Evolutionary conservation across 2,329 filamentous ascomycete genomes (phyloP), one percentile per base, ranked within the genome.

Genomic region (Aspergillus sp.): DNA sequence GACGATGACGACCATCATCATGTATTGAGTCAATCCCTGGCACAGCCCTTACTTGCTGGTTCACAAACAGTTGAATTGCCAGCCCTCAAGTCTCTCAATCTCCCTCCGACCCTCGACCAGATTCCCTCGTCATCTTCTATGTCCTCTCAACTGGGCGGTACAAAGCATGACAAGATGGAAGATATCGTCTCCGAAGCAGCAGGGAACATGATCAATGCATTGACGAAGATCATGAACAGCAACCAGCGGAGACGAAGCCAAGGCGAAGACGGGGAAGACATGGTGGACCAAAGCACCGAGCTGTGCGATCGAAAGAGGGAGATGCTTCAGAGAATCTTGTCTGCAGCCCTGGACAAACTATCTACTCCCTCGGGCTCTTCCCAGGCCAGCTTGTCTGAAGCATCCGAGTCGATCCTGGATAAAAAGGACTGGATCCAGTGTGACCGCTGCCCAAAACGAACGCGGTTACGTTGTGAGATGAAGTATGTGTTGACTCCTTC

Each of bases 391-490:
- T 11, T 44, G 2, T 32, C 33, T 2, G 37, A 44, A 10, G 44
- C 42, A 7, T 30, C 47, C 10, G 44, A 33, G 10, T 42, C 19
- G 19, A 19, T 19, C 19, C 19, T 19, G 19, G 50, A 56, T 5
- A 59, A 61, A 32, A 51, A 54, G 27, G 49, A 46, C 7, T 62
- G 52, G 53, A 57, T 61, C 30, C 53, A 61, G 47, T 67, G 62
- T 38, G 53, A 59, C 3, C 50, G 53, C 7, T 67, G 61, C 44
- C 43, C 54, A 3, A 64, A 64, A 45, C 47, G 47, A 8, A 65
- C 60, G 6, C 56, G 60, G 7, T 49, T 65, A 6, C 58, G 51
- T 31, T 68, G 60, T 34, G 65, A 68, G 40, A 60, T 70, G 54
- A 69, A 62, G 67, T 69, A 58, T 35, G 55, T 36, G 9, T 5